Evolutionary conservation across 2,329 filamentous ascomycete species (phyloP), one percentile per base, ranked within the genome.

Genomic region (Diatrype stigma): DNA sequence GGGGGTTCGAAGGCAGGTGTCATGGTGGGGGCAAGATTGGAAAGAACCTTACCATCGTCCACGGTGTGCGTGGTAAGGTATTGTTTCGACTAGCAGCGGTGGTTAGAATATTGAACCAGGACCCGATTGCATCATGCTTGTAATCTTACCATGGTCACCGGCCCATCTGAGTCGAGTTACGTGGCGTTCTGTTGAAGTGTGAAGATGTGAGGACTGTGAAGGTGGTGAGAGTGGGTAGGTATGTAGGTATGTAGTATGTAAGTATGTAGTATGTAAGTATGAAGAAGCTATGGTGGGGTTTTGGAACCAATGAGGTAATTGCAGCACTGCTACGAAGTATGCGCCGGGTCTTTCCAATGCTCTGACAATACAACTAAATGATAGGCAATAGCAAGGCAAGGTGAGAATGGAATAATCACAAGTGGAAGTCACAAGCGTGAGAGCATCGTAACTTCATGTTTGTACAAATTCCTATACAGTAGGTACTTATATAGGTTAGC

Each of bases 41-140:
- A 40, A 49, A 45, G 42, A 47, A n/a, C 42, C 76, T 68, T 69
- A 90, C 90, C 91, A 76, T 91, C 82, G 68, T 96, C 89, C 69
- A 96, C 83, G 42, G 91, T 93, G 70, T 96, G 90, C 60, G 88
- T 87, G 64, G 93, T 95, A 56, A 99, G 82, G 70, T 96, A 99
- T 86, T 97, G 94, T 76, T 97, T 97, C 50, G 94, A 99, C 94
- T 96, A 52, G n/a, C 32, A n/a, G n/a, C 21, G 26, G n/a, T 48
- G 52, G 40, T 53, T 49, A 28, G 46, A 11, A 38, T 21, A n/a
- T 6, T 10, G 10, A 6, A 30, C 10, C 26, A 30, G 26, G n/a
- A 30, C 14, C 37, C 8, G n/a, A 17, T 16, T 19, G 21, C 19
- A 45, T 14, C 3, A 17, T 30, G 19, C 46, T 7, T 30, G 23